These are phyloP conservation scores for Candida endomychidarum DNA, from an alignment of 805 yeast species.

Conservation along the genomic window DNA sequence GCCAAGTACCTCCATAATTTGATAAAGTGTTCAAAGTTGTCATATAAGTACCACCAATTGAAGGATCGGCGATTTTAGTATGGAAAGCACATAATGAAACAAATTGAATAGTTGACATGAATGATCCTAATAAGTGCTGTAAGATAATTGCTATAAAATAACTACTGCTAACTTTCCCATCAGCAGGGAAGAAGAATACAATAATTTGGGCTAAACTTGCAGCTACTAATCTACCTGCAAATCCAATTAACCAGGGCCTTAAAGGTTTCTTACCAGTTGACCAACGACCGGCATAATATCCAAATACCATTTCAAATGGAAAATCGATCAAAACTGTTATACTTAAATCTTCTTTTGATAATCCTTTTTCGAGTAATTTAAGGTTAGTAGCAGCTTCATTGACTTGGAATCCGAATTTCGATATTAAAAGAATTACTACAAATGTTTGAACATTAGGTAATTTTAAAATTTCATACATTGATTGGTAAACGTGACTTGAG, in stretches of 20 bases:
- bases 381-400: conserved; percentile 95
- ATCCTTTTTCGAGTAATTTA: conserved; percentile 85
- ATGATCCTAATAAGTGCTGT: conserved; percentile 83
- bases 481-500: conserved; percentile 48
- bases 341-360: conserved; percentile 90
- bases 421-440: conserved; percentile 69
- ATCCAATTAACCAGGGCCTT: conserved; percentile 88
- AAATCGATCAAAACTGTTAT: conserved; percentile 90
- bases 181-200: conserved; percentile 68
- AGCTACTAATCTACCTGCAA: conserved; percentile 73
- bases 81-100: conserved; percentile 94
- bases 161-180: conserved; percentile 44
- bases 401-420: conserved; percentile 92
- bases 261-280: conserved; percentile 75
- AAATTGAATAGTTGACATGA: conserved; percentile 93
- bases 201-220: conserved; percentile 75
- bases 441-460: conserved; percentile 72
- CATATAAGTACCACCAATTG: conserved; percentile 97
- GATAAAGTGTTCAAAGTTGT: conserved; percentile 89
- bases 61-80: conserved; percentile 92
- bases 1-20: conserved; percentile 98
- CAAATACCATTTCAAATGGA: conserved; percentile 93
- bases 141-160: conserved; percentile 73
- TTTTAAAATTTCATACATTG: conserved; percentile 69
- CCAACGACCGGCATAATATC: conserved; percentile 96